phyloP scores from a whole-genome alignment of 2,329 filamentous ascomycete species.

The Talaromyces funiculosus region DNA sequence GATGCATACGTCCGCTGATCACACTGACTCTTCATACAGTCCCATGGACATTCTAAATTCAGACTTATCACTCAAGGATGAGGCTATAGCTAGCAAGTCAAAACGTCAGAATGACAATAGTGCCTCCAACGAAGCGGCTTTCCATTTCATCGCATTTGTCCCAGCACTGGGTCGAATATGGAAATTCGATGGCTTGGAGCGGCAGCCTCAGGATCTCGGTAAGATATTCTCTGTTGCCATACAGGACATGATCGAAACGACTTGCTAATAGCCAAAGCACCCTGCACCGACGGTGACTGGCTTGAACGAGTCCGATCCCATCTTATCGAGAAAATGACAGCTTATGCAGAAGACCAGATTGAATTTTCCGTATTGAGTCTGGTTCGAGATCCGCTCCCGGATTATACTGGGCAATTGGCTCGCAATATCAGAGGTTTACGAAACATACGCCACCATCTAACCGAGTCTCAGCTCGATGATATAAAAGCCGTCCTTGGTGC shows the following conservation, averaged over 20 bases:
- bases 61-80: slow-evolving; percentile 57
- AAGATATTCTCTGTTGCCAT: slow-evolving; percentile 4
- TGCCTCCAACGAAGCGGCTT: slow-evolving; percentile 56
- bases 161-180: slow-evolving; percentile 69
- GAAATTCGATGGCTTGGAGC: slow-evolving; percentile 82
- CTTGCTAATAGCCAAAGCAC: slow-evolving; percentile 24
- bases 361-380: slow-evolving; percentile 76
- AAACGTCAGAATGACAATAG: slow-evolving; percentile 36
- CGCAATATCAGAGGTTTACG: slow-evolving; percentile 43
- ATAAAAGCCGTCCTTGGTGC: not conserved
- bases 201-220: slow-evolving; percentile 62
- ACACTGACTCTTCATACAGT: slow-evolving; percentile 32
- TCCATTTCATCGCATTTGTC: slow-evolving; percentile 87
- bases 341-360: slow-evolving; percentile 59
- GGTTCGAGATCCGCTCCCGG: slow-evolving; percentile 58
- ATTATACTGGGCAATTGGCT: slow-evolving; percentile 41
- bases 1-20: not conserved
- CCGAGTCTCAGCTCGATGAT: not conserved
- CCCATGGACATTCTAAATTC: slow-evolving; percentile 70
- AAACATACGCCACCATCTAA: slow-evolving; percentile 29
- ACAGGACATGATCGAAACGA: not conserved
- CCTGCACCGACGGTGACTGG: slow-evolving; percentile 56
- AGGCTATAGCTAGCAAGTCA: slow-evolving; percentile 36
- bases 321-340: slow-evolving; percentile 62
- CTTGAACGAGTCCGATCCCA: slow-evolving; percentile 57